Conservation (phyloP, 306 rosid genomes). For the Alnus glutinosa region DNA sequence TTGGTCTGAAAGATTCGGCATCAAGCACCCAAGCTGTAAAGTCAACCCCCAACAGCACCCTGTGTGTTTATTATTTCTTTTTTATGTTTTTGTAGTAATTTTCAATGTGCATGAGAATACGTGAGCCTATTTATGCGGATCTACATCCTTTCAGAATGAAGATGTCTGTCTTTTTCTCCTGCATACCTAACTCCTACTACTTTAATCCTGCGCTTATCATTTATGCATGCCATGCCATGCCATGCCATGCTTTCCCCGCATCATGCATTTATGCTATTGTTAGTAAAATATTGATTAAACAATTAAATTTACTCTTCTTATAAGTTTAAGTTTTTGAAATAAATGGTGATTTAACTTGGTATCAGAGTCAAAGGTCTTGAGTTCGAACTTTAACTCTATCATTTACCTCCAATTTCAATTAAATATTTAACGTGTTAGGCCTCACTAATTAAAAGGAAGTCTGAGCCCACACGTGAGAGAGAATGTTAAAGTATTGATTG, state of each 20-base stretch:
- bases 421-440: no score
- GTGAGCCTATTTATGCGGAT: constrained; percentile 48
- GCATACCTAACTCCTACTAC: not conserved
- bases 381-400: no score
- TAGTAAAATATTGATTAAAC: not conserved
- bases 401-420: no score
- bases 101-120: constrained; percentile 27
- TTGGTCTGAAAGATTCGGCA: constrained; percentile 38
- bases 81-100: not conserved
- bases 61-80: not conserved
- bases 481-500: no score
- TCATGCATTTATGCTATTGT: not conserved
- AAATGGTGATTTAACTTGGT: no score
- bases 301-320: no score
- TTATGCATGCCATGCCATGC: not conserved
- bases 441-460: no score
- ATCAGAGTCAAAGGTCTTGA: no score
- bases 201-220: not conserved
- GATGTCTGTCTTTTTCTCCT: constrained; percentile 42
- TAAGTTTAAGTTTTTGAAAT: no score
- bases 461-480: no score
- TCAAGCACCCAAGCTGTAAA: constrained; percentile 31
- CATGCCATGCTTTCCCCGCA: not conserved
- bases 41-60: constrained; percentile 43
- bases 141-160: constrained; percentile 33